Conservation (phyloP, 2,329 filamentous ascomycete species). For the Verticillium nonalfalfae region DNA sequence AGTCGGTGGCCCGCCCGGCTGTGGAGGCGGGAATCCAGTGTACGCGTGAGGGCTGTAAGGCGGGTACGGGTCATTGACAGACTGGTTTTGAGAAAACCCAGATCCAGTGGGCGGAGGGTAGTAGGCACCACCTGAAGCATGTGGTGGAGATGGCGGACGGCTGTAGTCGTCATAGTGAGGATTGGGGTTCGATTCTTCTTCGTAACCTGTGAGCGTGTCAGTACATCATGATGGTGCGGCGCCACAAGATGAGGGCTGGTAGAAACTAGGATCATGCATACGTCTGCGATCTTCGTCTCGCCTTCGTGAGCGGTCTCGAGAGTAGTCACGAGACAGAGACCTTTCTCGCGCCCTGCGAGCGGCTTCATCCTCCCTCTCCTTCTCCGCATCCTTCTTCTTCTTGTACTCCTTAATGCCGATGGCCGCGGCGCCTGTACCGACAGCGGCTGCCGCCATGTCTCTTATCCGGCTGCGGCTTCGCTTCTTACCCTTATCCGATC, state of each 20-base stretch:
- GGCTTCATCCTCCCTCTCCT: conserved; percentile 26
- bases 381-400: conserved; percentile 39
- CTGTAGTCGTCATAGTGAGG: conserved; percentile 27
- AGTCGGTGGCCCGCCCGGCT: conserved; percentile 20
- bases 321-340: conserved; percentile 12
- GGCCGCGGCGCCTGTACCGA: conserved; percentile 53
- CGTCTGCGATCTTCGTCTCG: conserved; percentile 24
- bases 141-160: conserved; percentile 38
- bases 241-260: background rate
- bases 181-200: conserved; percentile 26
- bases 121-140: conserved; percentile 44
- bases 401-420: conserved; percentile 57
- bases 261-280: conserved; percentile 14
- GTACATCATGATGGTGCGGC: background rate
- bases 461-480: conserved; percentile 49
- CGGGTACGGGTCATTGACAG: conserved; percentile 24
- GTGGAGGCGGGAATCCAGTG: conserved; percentile 30
- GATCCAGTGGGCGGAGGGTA: conserved; percentile 32
- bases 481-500: conserved; percentile 30
- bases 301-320: conserved; percentile 13
- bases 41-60: conserved; percentile 38
- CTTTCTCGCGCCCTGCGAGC: conserved; percentile 10
- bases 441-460: conserved; percentile 47
- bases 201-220: conserved; percentile 22
- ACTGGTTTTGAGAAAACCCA: conserved; percentile 24